A percentile compares a stretch with the other conserved stretches of the same genome.
phyloP scores from a whole-genome alignment of 495 filamentous ascomycete species.

The Usnea hakonensis region DNA sequence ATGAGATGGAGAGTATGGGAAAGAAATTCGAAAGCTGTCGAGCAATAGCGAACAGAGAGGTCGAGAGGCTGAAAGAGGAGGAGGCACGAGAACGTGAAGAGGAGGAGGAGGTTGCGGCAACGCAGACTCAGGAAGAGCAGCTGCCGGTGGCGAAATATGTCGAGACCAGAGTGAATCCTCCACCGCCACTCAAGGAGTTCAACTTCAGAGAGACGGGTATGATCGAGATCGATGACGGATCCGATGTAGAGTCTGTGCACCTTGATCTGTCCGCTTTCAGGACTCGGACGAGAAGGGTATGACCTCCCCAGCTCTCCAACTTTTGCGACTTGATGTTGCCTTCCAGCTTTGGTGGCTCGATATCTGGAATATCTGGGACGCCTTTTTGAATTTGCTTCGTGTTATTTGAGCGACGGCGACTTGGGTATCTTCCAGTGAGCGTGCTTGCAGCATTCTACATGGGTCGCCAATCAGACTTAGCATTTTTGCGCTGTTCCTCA shows the following conservation, averaged over 20 bases:
- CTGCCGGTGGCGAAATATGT: not conserved
- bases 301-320: not conserved
- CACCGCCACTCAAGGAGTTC: constrained; percentile 15
- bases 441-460: not conserved
- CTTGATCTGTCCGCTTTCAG: constrained; percentile 24
- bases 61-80: constrained; percentile 34
- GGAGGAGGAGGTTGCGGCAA: constrained; percentile 14
- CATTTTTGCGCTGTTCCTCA: not conserved
- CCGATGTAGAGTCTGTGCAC: constrained; percentile 23
- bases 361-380: constrained; percentile 14
- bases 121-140: not conserved
- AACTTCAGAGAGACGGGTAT: constrained; percentile 13
- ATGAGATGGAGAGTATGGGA: constrained; percentile 64
- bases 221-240: constrained; percentile 25
- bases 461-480: not conserved
- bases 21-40: constrained; percentile 40
- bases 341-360: constrained; percentile 1
- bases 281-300: constrained; percentile 20
- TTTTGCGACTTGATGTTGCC: not conserved
- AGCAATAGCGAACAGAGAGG: constrained; percentile 36
- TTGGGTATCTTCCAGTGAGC: not conserved
- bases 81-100: constrained; percentile 27
- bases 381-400: not conserved
- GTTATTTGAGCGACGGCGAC: constrained; percentile 1
- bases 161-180: not conserved